phyloP scores from a whole-genome alignment of 371 early-diverging fungal species.

The Conidiobolus incongruus region DNA sequence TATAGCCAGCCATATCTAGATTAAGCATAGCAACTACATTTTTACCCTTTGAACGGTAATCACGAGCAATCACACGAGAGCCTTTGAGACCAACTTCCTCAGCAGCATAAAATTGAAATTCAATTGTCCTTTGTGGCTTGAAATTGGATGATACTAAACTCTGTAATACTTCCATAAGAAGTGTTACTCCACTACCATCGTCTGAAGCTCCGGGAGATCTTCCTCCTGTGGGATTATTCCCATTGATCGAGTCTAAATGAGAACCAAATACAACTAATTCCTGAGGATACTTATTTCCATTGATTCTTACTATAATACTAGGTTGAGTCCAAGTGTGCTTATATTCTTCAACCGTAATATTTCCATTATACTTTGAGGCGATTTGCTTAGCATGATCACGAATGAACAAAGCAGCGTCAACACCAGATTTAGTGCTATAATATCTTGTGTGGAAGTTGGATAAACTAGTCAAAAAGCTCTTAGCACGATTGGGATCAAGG shows the following conservation, averaged over 20 bases:
- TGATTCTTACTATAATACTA: constrained; percentile 40
- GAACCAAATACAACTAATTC: constrained; percentile 65
- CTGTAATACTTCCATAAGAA: constrained; percentile 61
- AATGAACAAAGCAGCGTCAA: constrained; percentile 33
- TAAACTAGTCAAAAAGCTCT: neutral
- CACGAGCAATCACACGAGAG: constrained; percentile 54
- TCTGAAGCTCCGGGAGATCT: constrained; percentile 71
- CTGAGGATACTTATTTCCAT: constrained; percentile 24
- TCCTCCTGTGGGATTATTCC: constrained; percentile 57
- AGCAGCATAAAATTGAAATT: constrained; percentile 96
- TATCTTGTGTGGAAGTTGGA: constrained; percentile 61
- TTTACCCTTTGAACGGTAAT: constrained; percentile 26
- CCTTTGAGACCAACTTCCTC: constrained; percentile 83
- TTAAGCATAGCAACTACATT: constrained; percentile 55
- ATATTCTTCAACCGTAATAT: constrained; percentile 29
- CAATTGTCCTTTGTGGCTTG: constrained; percentile 60
- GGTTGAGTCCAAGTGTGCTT: constrained; percentile 42
- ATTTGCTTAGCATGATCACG: neutral
- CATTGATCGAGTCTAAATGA: constrained; percentile 77
- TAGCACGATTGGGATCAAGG: neutral
- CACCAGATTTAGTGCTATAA: constrained; percentile 52
- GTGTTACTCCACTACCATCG: constrained; percentile 72
- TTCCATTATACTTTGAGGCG: neutral
- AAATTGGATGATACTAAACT: constrained; percentile 39
- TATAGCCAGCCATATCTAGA: constrained; percentile 64